These are phyloP conservation scores for Adansonia digitata DNA, from an alignment of 345 rosid genomes.

Conservation along the genomic window DNA sequence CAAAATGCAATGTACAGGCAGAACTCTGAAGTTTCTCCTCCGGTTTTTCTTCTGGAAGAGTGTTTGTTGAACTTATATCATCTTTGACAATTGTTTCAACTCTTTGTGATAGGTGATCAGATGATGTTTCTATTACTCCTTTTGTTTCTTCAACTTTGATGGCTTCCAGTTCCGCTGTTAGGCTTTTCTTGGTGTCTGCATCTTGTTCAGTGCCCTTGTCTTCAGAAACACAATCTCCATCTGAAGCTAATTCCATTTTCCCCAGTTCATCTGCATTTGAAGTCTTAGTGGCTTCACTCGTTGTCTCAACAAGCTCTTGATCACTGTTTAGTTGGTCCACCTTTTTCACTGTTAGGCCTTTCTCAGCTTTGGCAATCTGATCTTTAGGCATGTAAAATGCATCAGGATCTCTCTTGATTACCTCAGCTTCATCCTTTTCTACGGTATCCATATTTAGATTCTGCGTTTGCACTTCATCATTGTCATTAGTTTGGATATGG, in stretches of 20 bases:
- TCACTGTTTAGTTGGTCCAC: background rate
- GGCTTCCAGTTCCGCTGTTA: constrained; percentile 3
- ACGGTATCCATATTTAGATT: background rate
- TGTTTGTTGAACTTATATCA: background rate
- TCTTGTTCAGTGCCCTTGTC: too few relatives aligned
- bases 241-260: too few relatives aligned
- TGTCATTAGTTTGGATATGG: constrained; percentile 10
- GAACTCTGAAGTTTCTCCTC: constrained; percentile 3
- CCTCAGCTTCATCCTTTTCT: background rate
- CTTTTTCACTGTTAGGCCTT: background rate
- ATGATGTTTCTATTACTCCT: background rate
- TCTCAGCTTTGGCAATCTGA: background rate
- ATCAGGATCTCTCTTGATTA: background rate
- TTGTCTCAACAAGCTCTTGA: too few relatives aligned
- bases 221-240: too few relatives aligned
- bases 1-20: constrained; percentile 15
- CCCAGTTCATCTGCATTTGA: too few relatives aligned
- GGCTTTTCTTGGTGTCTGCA: constrained; percentile 8
- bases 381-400: background rate
- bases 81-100: constrained; percentile 3
- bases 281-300: too few relatives aligned
- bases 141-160: background rate
- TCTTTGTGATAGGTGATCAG: background rate
- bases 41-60: background rate
- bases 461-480: background rate